Evolutionary conservation across 306 rosid species (phyloP).

Genomic region (Glycyrrhiza uralensis): DNA sequence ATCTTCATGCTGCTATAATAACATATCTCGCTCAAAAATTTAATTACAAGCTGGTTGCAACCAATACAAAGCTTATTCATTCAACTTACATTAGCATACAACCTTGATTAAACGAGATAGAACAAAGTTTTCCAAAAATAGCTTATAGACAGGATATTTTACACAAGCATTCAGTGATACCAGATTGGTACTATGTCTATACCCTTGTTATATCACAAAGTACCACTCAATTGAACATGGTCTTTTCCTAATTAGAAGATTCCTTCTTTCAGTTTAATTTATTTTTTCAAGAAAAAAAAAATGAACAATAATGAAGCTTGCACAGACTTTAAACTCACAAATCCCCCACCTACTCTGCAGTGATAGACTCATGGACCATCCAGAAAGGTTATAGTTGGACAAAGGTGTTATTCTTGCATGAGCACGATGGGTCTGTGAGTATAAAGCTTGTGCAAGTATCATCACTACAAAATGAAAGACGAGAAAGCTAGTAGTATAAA

Average conservation of each 20-base stretch:
- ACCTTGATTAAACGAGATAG: neutral
- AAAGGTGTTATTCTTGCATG: neutral
- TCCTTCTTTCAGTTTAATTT: conserved; percentile 11
- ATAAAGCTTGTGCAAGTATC: neutral
- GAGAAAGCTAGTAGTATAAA: conserved; percentile 31
- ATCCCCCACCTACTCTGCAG: neutral
- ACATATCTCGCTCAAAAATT: neutral
- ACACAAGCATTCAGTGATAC: neutral
- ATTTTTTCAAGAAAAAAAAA: neutral
- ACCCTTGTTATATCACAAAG: neutral
- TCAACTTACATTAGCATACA: neutral
- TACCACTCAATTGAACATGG: neutral
- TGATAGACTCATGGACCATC: neutral
- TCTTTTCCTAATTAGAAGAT: neutral
- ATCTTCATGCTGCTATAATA: conserved; percentile 1
- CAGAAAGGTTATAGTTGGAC: neutral
- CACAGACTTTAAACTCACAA: neutral
- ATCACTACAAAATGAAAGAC: conserved; percentile 5
- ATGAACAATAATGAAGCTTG: neutral
- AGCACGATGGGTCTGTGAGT: neutral
- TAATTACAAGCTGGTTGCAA: neutral
- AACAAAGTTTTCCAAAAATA: conserved; percentile 7
- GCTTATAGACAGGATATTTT: neutral
- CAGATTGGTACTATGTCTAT: neutral
- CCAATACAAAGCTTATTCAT: conserved; percentile 14